These are phyloP conservation scores for Babesia sp. DNA, from an alignment of 169 alveolate genomes.

Conservation along the genomic window DNA sequence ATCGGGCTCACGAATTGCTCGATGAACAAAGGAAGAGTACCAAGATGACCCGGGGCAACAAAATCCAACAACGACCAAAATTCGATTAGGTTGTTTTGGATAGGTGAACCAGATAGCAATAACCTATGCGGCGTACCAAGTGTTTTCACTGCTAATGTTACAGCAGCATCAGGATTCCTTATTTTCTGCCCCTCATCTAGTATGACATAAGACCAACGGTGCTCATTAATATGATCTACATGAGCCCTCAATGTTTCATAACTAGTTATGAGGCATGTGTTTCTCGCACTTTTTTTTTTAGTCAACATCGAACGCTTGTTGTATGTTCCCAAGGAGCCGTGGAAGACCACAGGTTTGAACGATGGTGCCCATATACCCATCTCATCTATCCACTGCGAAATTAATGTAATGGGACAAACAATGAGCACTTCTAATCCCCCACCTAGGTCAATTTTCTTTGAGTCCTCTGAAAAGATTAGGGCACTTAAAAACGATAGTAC, in stretches of 20 bases:
- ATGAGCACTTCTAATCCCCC: conserved; percentile 55
- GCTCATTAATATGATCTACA: conserved; percentile 49
- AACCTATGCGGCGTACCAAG: conserved; percentile 84
- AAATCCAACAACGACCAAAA: conserved; percentile 93
- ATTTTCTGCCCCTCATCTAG: conserved; percentile 94
- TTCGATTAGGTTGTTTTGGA: conserved; percentile 90
- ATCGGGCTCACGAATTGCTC: conserved; percentile 77
- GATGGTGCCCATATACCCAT: conserved; percentile 64
- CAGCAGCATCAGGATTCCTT: conserved; percentile 89
- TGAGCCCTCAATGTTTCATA: conserved; percentile 73
- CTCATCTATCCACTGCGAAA: conserved; percentile 73
- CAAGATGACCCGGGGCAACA: conserved; percentile 90
- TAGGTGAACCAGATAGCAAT: conserved; percentile 91
- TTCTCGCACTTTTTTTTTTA: background rate
- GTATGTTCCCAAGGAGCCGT: conserved; percentile 29
- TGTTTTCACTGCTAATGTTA: conserved; percentile 82
- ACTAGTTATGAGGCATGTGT: conserved; percentile 54
- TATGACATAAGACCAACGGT: conserved; percentile 82
- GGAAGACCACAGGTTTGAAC: conserved; percentile 35
- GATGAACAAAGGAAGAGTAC: conserved; percentile 82
- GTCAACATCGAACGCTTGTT: background rate
- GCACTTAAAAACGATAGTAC: conserved; percentile 43
- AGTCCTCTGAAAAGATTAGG: conserved; percentile 30
- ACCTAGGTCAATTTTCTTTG: background rate
- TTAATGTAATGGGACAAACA: conserved; percentile 74